Conservation (phyloP, 1,284 basidiomycete species). For the Boletellus sp. region DNA sequence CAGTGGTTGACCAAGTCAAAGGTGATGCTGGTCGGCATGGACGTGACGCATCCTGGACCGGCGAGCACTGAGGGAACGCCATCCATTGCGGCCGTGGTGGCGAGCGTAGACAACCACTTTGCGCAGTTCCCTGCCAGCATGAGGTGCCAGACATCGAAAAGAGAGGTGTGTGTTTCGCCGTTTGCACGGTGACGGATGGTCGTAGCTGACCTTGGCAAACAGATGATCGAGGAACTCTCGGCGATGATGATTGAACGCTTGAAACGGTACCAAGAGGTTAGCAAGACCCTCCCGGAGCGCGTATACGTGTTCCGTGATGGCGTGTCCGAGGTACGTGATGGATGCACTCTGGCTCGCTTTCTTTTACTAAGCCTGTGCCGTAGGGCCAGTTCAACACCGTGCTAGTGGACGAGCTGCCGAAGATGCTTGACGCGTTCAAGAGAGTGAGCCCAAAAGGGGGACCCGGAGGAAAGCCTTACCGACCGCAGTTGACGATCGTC, state of each 20-base stretch:
- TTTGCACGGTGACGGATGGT: neutral
- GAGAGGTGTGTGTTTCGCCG: conserved; percentile 51
- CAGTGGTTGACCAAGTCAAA: conserved; percentile 59
- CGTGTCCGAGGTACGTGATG: conserved; percentile 60
- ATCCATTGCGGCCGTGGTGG: conserved; percentile 77
- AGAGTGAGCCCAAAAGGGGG: conserved; percentile 38
- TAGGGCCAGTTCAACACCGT: conserved; percentile 71
- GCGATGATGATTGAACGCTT: conserved; percentile 71
- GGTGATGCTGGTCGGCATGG: conserved; percentile 73
- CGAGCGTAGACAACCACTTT: conserved; percentile 60
- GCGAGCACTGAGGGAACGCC: conserved; percentile 62
- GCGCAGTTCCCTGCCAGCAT: conserved; percentile 70
- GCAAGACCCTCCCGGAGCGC: conserved; percentile 53
- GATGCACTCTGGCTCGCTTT: neutral
- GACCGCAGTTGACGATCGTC: conserved; percentile 64
- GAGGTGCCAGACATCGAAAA: conserved; percentile 56
- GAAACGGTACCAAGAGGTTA: conserved; percentile 49
- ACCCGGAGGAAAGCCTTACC: conserved; percentile 42
- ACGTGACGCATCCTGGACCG: conserved; percentile 75
- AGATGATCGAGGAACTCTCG: conserved; percentile 68
- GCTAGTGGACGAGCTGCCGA: conserved; percentile 54
- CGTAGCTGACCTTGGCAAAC: neutral
- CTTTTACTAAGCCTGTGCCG: neutral
- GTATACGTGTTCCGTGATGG: conserved; percentile 73
- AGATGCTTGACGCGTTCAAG: conserved; percentile 58